These are phyloP conservation scores for Calonectria pauciramosa DNA, from an alignment of 2,329 filamentous ascomycete species.

Conservation along the genomic window DNA sequence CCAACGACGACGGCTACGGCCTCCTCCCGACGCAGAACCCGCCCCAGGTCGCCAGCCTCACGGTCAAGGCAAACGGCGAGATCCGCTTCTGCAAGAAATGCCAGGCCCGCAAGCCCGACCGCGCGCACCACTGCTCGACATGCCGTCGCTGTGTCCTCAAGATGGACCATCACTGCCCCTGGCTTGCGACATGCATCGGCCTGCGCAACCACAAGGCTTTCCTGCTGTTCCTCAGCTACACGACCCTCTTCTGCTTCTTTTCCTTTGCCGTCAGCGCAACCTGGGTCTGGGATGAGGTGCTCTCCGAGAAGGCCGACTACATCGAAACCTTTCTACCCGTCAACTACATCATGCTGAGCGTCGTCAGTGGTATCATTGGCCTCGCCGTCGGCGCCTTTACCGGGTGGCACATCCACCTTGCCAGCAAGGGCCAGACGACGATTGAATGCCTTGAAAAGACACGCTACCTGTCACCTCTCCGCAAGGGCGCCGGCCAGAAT, in stretches of 20 bases:
- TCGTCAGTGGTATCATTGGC: slow-evolving; percentile 91
- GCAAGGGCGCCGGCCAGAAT: slow-evolving; percentile 72
- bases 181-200: slow-evolving; percentile 96
- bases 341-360: slow-evolving; percentile 89
- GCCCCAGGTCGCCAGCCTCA: slow-evolving; percentile 78
- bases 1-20: slow-evolving; percentile 78
- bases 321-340: slow-evolving; percentile 85
- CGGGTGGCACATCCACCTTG: slow-evolving; percentile 89
- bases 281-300: slow-evolving; percentile 90
- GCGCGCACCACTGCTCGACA: slow-evolving; percentile 95
- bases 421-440: slow-evolving; percentile 85
- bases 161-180: slow-evolving; percentile 99
- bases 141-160: slow-evolving; percentile 96
- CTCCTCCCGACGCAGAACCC: slow-evolving; percentile 81
- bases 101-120: slow-evolving; percentile 92
- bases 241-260: slow-evolving; percentile 86
- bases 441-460: slow-evolving; percentile 98
- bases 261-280: slow-evolving; percentile 81
- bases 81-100: slow-evolving; percentile 97
- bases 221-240: slow-evolving; percentile 91
- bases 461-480: slow-evolving; percentile 86
- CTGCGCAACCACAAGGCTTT: slow-evolving; percentile 97
- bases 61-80: slow-evolving; percentile 91
- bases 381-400: slow-evolving; percentile 92
- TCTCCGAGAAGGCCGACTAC: slow-evolving; percentile 77